Conservation (phyloP, 371 early-diverging fungal species). For the Actinomortierella wolfii region DNA sequence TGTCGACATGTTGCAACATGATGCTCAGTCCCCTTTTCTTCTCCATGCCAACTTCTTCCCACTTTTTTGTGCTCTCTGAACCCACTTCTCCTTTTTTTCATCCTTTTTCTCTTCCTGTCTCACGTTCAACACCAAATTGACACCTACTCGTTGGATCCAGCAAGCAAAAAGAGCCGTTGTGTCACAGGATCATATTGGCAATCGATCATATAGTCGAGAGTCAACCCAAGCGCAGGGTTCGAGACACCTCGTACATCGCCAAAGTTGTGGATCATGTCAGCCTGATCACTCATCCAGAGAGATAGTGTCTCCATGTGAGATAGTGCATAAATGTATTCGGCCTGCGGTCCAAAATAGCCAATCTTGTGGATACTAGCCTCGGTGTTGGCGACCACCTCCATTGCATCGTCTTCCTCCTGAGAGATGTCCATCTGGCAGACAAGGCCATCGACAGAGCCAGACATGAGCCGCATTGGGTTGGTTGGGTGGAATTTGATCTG, state of each 20-base stretch:
- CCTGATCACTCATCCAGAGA: conserved; percentile 56
- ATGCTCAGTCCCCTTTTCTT: too few species aligned
- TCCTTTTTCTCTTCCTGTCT: too few species aligned
- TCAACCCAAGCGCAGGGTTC: conserved; percentile 45
- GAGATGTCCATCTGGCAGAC: conserved; percentile 74
- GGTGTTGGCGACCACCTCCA: conserved; percentile 81
- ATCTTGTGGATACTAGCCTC: conserved; percentile 78
- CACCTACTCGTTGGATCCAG: conserved; percentile 78
- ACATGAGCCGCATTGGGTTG: conserved; percentile 59
- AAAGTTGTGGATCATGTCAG: conserved; percentile 34
- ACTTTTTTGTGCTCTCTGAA: neutral
- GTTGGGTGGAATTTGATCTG: conserved; percentile 83
- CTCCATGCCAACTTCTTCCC: neutral
- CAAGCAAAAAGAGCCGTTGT: conserved; percentile 78
- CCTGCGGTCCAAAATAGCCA: conserved; percentile 89
- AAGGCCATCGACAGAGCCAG: conserved; percentile 79
- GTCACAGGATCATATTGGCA: conserved; percentile 71
- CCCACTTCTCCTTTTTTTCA: too few species aligned
- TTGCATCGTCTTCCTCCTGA: conserved; percentile 88
- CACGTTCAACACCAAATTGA: neutral
- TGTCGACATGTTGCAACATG: neutral
- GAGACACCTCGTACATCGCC: conserved; percentile 76
- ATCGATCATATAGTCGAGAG: conserved; percentile 85
- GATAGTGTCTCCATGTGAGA: conserved; percentile 91
- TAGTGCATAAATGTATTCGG: conserved; percentile 84